Evolutionary conservation across 1,284 basidiomycete species (phyloP).

Genomic region (Microbotryum scabiosae): DNA sequence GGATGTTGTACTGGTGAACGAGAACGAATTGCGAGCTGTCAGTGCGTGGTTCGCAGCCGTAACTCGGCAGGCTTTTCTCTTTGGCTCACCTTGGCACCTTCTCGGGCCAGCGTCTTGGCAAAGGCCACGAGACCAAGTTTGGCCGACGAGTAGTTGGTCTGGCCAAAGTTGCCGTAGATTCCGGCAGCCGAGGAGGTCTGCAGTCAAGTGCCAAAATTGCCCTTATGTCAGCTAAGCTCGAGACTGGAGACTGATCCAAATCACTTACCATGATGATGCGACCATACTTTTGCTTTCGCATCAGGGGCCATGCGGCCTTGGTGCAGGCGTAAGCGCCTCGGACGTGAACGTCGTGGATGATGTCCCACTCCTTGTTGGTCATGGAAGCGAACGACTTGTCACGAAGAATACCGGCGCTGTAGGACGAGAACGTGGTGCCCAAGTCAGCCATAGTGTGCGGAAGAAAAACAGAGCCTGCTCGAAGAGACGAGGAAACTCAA

Average conservation of each 20-base stretch:
- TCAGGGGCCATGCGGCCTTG: constrained; percentile 92
- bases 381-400: constrained; percentile 48
- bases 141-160: constrained; percentile 65
- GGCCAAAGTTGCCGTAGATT: constrained; percentile 88
- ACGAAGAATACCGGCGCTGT: constrained; percentile 91
- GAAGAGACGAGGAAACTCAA: not conserved
- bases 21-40: not conserved
- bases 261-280: constrained; percentile 62
- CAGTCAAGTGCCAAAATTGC: not conserved
- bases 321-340: constrained; percentile 93
- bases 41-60: not conserved
- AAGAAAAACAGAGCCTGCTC: not conserved
- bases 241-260: not conserved
- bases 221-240: not conserved
- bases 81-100: constrained; percentile 50
- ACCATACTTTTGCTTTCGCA: constrained; percentile 72
- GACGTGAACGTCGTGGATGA: constrained; percentile 65
- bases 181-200: constrained; percentile 76
- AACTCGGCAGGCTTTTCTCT: constrained; percentile 37
- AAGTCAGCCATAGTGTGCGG: not conserved
- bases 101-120: constrained; percentile 77
- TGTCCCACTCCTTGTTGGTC: constrained; percentile 43
- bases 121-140: constrained; percentile 80
- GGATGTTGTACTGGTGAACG: constrained; percentile 69
- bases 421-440: constrained; percentile 47